Conservation (phyloP, 2,329 filamentous ascomycete species). For the Coniochaeta pulveracea region DNA sequence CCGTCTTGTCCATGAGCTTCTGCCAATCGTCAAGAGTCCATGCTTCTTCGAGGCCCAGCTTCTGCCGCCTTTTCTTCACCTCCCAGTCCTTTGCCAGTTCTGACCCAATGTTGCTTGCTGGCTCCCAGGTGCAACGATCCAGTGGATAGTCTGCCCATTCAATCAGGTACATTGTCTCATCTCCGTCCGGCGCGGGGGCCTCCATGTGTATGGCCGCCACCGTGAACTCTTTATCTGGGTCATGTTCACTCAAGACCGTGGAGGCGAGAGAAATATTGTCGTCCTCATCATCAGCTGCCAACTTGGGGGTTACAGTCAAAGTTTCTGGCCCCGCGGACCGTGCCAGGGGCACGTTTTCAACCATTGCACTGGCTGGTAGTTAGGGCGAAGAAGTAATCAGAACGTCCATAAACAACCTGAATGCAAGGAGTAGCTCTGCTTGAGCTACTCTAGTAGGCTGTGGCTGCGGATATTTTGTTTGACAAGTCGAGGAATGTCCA, state of each 20-base stretch:
- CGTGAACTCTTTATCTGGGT: constrained; percentile 34
- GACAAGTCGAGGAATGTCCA: no score
- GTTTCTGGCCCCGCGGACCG: neutral
- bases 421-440: no score
- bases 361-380: no score
- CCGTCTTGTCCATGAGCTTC: constrained; percentile 17
- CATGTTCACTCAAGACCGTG: constrained; percentile 22
- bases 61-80: constrained; percentile 23
- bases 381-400: no score
- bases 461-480: no score
- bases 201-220: constrained; percentile 44
- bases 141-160: constrained; percentile 52
- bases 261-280: constrained; percentile 46
- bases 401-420: no score
- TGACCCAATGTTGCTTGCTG: constrained; percentile 26
- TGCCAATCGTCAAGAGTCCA: constrained; percentile 28
- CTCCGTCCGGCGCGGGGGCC: constrained; percentile 17
- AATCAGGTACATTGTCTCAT: constrained; percentile 41
- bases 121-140: constrained; percentile 46
- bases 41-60: constrained; percentile 17
- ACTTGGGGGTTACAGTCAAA: constrained; percentile 6
- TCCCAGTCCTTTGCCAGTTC: constrained; percentile 31
- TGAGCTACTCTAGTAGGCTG: no score
- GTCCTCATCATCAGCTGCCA: constrained; percentile 24
- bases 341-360: no score